Base-by-base conservation (phyloP, 768 basidiomycete species). In the Boletus sp. region DNA sequence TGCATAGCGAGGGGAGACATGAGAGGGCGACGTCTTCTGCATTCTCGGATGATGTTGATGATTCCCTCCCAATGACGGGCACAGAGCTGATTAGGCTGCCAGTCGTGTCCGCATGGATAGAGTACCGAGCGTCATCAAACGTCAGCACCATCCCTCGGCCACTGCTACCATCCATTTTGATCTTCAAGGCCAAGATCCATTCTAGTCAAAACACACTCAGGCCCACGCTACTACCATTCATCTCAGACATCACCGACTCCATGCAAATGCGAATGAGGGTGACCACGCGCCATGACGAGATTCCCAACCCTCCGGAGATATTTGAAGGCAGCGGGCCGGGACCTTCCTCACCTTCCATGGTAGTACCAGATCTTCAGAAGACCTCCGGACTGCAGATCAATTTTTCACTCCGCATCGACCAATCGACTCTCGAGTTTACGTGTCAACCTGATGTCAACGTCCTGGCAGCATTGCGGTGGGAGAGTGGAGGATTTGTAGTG, bases 381-480 rank as follows among this genome's bases (percentile, higher is more conserved):
- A 53, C 71, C 17, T 77, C 80, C 18, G 79, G 81, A 57, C 76
- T 93, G 68, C 85, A 86, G 53, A 83, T 96, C 62, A 89, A 83
- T 58, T 84, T 97, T 73, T 93, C 92, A 63, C 78, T 98, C 35
- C 90, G 92, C 30, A 96, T 98, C 62, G 94, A 98, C 67, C 83
- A 87, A 66, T 98, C 96, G 0, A 86, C 81, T 53, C 79, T 98
- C 49, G 86, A 90, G 56, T 75, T 98, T 29, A 92, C 90, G 1
- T 98, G 96, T 62, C 85, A 87, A 58, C 93, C 93, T 0, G 92
- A 94, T 65, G 92, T 94, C 50, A 93, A 95, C 60, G 95, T 97
- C n/a, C 80, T 89, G 41, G 92, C 91, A 14, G 88, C 87, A 2
- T 67, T 97, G 35, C 82, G 91, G 47, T 98, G 96, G 96, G 89